Evolutionary conservation across 345 rosid genomes (phyloP).

Genomic region (Eucalyptus regnans): DNA sequence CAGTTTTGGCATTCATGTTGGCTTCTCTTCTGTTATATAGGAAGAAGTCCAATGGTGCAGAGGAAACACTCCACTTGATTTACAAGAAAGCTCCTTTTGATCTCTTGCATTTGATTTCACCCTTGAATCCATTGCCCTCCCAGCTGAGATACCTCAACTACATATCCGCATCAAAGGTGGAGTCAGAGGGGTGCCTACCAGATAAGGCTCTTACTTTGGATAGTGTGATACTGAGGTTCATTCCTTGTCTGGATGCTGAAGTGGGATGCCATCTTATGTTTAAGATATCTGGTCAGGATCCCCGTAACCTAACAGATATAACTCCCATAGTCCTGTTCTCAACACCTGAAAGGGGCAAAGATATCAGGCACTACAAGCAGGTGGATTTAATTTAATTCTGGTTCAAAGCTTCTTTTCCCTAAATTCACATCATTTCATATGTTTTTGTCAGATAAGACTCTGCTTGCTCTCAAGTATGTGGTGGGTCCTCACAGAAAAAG

Average conservation of each 20-base stretch:
- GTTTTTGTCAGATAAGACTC: background rate
- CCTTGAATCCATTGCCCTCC: conserved; percentile 80
- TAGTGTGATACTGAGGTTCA: conserved; percentile 57
- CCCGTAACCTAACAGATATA: conserved; percentile 37
- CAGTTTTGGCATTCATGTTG: too few species aligned
- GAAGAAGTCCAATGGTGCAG: conserved; percentile 70
- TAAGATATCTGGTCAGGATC: conserved; percentile 78
- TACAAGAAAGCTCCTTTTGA: conserved; percentile 73
- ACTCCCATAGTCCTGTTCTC: conserved; percentile 44
- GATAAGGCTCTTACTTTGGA: conserved; percentile 82
- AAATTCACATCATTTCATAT: background rate
- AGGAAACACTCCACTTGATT: conserved; percentile 78
- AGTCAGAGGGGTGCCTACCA: conserved; percentile 71
- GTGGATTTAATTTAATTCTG: conserved; percentile 3
- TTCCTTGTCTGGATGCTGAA: conserved; percentile 55
- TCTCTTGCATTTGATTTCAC: conserved; percentile 60
- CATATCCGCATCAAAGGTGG: conserved; percentile 69
- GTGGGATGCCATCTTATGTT: conserved; percentile 77
- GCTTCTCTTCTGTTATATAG: conserved; percentile 39
- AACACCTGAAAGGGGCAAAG: conserved; percentile 49
- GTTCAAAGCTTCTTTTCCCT: background rate
- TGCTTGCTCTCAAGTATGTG: background rate
- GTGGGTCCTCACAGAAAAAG: background rate
- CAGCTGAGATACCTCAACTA: conserved; percentile 80
- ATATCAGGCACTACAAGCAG: conserved; percentile 60